phyloP scores from a whole-genome alignment of 257 asterid species.

The Avicennia marina region DNA sequence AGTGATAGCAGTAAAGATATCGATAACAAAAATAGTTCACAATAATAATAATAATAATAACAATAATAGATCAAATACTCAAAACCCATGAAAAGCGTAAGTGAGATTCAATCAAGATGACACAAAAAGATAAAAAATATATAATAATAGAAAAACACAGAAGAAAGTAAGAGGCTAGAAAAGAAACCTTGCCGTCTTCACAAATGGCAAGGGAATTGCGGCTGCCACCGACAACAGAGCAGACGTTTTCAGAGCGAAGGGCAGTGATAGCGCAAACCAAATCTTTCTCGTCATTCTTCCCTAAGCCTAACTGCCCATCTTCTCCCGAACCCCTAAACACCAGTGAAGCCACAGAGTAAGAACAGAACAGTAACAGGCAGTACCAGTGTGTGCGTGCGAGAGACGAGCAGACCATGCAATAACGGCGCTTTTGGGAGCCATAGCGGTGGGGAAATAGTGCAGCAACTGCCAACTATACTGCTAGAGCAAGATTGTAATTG shows the following conservation, averaged over 20 bases:
- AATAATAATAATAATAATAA: not conserved
- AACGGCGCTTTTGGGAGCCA: conserved; percentile 67
- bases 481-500: not conserved
- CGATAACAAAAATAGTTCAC: not conserved
- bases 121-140: not conserved
- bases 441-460: conserved; percentile 17
- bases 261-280: conserved; percentile 67
- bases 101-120: not conserved
- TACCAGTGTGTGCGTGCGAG: not conserved
- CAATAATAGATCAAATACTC: not conserved
- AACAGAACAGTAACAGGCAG: conserved; percentile 1
- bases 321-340: conserved; percentile 93
- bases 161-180: conserved; percentile 3
- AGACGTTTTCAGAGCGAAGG: conserved; percentile 46
- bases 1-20: not conserved
- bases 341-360: conserved; percentile 11
- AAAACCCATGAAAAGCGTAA: conserved; percentile 2
- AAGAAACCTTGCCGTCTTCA: conserved; percentile 79
- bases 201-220: conserved; percentile 95
- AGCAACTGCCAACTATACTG: conserved; percentile 10
- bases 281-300: conserved; percentile 78
- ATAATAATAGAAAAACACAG: not conserved
- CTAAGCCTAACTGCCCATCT: conserved; percentile 95
- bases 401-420: conserved; percentile 63
- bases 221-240: conserved; percentile 90